These are phyloP conservation scores for Penicillium ochrochloron DNA, from an alignment of 495 filamentous ascomycete species.

Conservation along the genomic window DNA sequence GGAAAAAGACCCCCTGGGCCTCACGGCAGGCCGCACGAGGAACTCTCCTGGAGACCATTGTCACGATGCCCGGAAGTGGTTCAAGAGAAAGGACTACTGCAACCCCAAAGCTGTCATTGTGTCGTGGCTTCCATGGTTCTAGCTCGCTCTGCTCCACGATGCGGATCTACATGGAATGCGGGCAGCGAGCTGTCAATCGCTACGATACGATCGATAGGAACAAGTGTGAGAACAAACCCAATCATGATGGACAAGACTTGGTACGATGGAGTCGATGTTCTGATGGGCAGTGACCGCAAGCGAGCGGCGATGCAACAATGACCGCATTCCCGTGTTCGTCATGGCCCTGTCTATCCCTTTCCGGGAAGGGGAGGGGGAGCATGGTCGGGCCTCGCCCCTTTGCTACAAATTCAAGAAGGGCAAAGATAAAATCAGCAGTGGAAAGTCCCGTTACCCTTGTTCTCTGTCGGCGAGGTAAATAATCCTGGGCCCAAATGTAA, in stretches of 20 bases:
- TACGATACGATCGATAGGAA: slow-evolving; percentile 7
- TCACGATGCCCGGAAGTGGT: slow-evolving; percentile 3
- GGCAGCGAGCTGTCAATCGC: slow-evolving; percentile 27
- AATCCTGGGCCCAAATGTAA: no score
- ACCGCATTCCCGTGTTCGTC: slow-evolving; percentile 29
- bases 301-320: slow-evolving; percentile 24
- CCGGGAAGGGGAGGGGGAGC: slow-evolving; percentile 21
- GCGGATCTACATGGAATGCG: slow-evolving; percentile 27
- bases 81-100: slow-evolving; percentile 6
- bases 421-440: not conserved
- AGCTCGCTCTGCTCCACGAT: slow-evolving; percentile 14
- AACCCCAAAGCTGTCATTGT: slow-evolving; percentile 18
- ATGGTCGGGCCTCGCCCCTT: not conserved
- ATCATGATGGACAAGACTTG: slow-evolving; percentile 2
- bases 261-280: slow-evolving; percentile 3
- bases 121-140: slow-evolving; percentile 26
- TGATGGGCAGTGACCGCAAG: slow-evolving; percentile 22
- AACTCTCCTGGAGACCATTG: not conserved
- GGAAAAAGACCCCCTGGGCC: not conserved
- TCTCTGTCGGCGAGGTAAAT: no score
- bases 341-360: slow-evolving; percentile 24
- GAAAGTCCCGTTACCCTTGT: no score
- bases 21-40: slow-evolving; percentile 18
- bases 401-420: not conserved
- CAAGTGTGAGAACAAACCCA: slow-evolving; percentile 5